Evolutionary conservation across 2,329 filamentous ascomycete species (phyloP).

Genomic region (Colletotrichum zoysiae): DNA sequence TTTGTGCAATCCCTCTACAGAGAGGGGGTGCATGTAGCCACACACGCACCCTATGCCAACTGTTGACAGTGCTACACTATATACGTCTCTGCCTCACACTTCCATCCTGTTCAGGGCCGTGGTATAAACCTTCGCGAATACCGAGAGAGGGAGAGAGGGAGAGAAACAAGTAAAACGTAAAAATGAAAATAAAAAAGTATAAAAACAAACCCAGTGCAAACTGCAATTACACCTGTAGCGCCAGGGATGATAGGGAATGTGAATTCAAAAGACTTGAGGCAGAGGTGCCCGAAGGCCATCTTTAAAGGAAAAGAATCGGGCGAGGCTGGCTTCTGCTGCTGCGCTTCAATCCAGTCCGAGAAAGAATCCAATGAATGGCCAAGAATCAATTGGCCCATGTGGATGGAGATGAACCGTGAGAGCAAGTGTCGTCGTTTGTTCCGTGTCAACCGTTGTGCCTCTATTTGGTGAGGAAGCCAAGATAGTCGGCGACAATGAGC

Average conservation of each 20-base stretch:
- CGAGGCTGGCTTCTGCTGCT: neutral
- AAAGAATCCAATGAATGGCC: neutral
- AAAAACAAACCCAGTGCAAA: conserved; percentile 5
- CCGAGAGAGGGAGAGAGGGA: neutral
- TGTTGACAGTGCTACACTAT: conserved; percentile 29
- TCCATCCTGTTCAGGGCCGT: conserved; percentile 19
- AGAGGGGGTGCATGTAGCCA: neutral
- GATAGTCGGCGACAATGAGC: conserved; percentile 71
- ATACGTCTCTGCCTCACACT: conserved; percentile 19
- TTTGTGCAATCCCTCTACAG: conserved; percentile 17
- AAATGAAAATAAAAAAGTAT: neutral
- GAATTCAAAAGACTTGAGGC: conserved; percentile 2
- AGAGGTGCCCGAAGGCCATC: conserved; percentile 7
- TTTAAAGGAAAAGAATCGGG: neutral
- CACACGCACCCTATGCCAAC: neutral
- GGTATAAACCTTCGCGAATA: conserved; percentile 34
- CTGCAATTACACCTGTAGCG: conserved; percentile 35
- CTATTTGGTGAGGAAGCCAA: conserved; percentile 70
- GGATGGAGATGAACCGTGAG: neutral
- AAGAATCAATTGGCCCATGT: neutral
- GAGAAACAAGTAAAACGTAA: too few relatives aligned
- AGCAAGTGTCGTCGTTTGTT: neutral
- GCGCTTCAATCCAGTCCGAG: neutral
- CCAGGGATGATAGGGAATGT: conserved; percentile 16
- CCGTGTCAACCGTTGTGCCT: neutral